A percentile compares a stretch with the other conserved stretches of the same genome.
phyloP scores from a whole-genome alignment of 2,329 filamentous ascomycete species.

The Colletotrichum sp. region DNA sequence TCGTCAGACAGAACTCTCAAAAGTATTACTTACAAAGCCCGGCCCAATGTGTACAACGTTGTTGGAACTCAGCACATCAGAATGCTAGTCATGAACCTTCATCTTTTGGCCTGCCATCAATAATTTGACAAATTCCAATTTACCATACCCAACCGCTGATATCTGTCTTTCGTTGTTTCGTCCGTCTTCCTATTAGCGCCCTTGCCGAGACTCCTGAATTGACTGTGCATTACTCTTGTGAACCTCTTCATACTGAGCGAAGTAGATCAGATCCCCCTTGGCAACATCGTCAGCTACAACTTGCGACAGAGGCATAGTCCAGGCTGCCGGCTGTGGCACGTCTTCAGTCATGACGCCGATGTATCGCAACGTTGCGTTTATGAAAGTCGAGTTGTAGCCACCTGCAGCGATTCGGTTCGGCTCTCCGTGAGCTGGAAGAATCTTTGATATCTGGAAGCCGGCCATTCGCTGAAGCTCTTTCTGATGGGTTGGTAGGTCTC shows the following conservation, averaged over 20 bases:
- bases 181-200: background rate
- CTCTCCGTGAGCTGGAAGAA: slow-evolving; percentile 13
- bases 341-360: slow-evolving; percentile 15
- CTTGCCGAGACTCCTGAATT: background rate
- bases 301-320: slow-evolving; percentile 9
- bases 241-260: slow-evolving; percentile 16
- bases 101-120: background rate
- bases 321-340: slow-evolving; percentile 7
- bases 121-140: background rate
- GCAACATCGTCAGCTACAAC: slow-evolving; percentile 10
- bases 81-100: background rate
- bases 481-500: background rate
- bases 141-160: background rate
- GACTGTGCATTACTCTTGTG: slow-evolving; percentile 12
- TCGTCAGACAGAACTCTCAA: background rate
- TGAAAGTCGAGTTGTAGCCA: slow-evolving; percentile 17
- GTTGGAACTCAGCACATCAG: background rate
- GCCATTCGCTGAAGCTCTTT: slow-evolving; percentile 11
- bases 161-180: accelerated
- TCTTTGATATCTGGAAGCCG: slow-evolving; percentile 6
- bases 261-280: slow-evolving; percentile 15
- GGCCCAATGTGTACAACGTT: background rate
- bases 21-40: background rate
- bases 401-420: slow-evolving; percentile 2
- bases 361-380: slow-evolving; percentile 10